Conservation (phyloP, 2,329 filamentous ascomycete species). For the Botrytis squamosa region DNA sequence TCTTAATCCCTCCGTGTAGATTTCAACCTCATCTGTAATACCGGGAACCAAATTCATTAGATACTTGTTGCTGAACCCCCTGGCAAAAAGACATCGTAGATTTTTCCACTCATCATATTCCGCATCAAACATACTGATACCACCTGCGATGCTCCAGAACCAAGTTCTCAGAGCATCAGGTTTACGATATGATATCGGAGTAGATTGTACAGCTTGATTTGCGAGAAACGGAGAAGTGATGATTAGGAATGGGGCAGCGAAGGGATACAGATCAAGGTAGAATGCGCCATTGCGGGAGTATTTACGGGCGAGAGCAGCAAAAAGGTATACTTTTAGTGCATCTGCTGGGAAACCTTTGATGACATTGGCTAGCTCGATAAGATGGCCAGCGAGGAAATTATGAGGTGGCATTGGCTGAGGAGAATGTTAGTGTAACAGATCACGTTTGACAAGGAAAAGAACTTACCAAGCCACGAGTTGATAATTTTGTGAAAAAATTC, state of each 20-base stretch:
- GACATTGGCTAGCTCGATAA: conserved; percentile 23
- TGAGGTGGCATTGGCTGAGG: conserved; percentile 27
- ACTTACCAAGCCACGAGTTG: conserved; percentile 13
- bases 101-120: conserved; percentile 31
- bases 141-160: conserved; percentile 25
- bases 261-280: conserved; percentile 34
- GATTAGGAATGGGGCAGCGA: conserved; percentile 26
- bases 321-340: conserved; percentile 25
- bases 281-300: conserved; percentile 25
- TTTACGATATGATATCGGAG: conserved; percentile 22
- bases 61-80: conserved; percentile 29
- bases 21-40: conserved; percentile 28
- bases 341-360: conserved; percentile 23
- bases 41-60: conserved; percentile 24
- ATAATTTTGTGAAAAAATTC: not conserved
- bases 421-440: not conserved
- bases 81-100: conserved; percentile 29
- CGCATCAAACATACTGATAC: conserved; percentile 27
- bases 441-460: not conserved
- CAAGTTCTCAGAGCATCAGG: conserved; percentile 24
- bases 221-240: conserved; percentile 27
- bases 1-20: conserved; percentile 5
- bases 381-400: conserved; percentile 25
- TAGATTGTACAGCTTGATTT: conserved; percentile 27
- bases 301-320: conserved; percentile 23